Evolutionary conservation across 1,284 basidiomycete genomes (phyloP).

Genomic region (Earliella scabrosa): DNA sequence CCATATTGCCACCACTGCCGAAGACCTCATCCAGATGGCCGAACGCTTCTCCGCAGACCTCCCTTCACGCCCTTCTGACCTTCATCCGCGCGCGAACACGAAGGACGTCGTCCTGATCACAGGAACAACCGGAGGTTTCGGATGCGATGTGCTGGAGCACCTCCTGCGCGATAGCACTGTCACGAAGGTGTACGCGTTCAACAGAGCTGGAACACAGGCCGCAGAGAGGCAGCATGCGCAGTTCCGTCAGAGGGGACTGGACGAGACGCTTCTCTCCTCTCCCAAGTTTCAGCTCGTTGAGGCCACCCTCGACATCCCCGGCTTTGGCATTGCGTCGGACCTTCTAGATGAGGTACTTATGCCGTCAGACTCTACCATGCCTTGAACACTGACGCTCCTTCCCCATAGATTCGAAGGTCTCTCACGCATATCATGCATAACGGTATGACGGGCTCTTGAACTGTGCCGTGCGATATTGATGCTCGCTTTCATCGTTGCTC

Average conservation of each 20-base stretch:
- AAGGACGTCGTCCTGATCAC: slow-evolving; percentile 30
- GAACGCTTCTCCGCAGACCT: slow-evolving; percentile 14
- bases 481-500: neutral
- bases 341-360: slow-evolving; percentile 35
- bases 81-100: neutral
- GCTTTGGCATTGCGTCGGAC: slow-evolving; percentile 33
- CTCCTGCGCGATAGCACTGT: slow-evolving; percentile 20
- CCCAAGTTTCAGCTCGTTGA: slow-evolving; percentile 39
- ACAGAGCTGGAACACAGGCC: slow-evolving; percentile 12
- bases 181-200: slow-evolving; percentile 27
- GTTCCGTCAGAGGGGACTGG: slow-evolving; percentile 36
- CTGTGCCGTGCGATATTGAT: neutral
- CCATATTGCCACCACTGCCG: slow-evolving; percentile 7
- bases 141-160: slow-evolving; percentile 23
- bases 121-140: slow-evolving; percentile 31
- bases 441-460: slow-evolving; percentile 26
- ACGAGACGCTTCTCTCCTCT: slow-evolving; percentile 29
- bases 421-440: slow-evolving; percentile 38
- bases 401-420: slow-evolving; percentile 22
- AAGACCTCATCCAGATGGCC: slow-evolving; percentile 14
- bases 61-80: slow-evolving; percentile 2
- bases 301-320: slow-evolving; percentile 32
- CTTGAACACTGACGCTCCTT: neutral
- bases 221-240: slow-evolving; percentile 15
- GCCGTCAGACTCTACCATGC: neutral